phyloP scores from a whole-genome alignment of 140 eudicot genomes.

The Oenanthe javanica region DNA sequence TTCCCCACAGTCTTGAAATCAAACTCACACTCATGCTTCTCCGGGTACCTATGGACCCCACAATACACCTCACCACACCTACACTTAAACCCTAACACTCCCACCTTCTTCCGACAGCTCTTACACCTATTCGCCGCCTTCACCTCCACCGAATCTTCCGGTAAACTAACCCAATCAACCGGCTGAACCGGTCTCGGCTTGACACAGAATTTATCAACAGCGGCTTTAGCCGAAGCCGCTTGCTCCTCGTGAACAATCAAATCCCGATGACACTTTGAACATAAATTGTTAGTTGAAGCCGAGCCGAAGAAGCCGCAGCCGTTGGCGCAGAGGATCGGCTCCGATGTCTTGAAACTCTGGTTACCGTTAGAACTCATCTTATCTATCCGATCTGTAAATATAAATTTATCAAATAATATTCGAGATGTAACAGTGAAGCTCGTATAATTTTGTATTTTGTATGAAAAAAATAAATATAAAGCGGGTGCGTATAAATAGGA shows the following conservation, averaged over 20 bases:
- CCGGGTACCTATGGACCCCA: conserved; percentile 77
- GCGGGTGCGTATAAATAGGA: not conserved
- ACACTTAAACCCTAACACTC: conserved; percentile 68
- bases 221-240: conserved; percentile 42
- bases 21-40: conserved; percentile 58
- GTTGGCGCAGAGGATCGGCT: conserved; percentile 56
- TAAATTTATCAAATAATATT: not conserved
- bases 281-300: conserved; percentile 57
- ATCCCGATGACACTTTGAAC: conserved; percentile 70
- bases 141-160: not conserved
- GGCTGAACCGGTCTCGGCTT: not conserved
- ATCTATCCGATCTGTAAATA: not conserved
- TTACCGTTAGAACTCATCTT: conserved; percentile 50
- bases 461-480: too few relatives aligned
- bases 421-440: too few relatives aligned
- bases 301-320: conserved; percentile 86
- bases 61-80: conserved; percentile 64
- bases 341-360: conserved; percentile 42
- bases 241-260: conserved; percentile 31
- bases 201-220: conserved; percentile 25
- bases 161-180: not conserved
- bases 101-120: conserved; percentile 65
- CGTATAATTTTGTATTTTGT: too few relatives aligned
- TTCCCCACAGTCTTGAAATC: conserved; percentile 49
- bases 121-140: conserved; percentile 43